Conservation (phyloP, 2,329 filamentous ascomycete genomes). For the Ophioceras dolichostomum region DNA sequence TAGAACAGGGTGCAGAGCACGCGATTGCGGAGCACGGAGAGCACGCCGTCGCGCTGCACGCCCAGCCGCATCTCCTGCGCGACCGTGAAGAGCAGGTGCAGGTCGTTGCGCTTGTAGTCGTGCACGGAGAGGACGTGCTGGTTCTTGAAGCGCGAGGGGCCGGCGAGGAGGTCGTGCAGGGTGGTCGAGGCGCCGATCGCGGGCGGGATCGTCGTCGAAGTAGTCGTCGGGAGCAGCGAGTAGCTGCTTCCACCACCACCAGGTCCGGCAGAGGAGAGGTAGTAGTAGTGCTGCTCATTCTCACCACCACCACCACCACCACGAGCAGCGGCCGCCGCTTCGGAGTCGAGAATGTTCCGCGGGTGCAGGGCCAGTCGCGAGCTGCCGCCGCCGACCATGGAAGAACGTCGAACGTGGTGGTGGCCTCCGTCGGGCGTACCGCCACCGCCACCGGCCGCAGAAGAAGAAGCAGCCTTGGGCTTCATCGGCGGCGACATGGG, state of each 20-base stretch:
- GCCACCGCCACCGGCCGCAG: conserved; percentile 19
- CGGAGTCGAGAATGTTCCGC: conserved; percentile 14
- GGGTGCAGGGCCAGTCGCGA: conserved; percentile 20
- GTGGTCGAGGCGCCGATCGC: background rate
- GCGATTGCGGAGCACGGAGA: conserved; percentile 75
- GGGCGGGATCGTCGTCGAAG: background rate
- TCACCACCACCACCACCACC: too few relatives aligned
- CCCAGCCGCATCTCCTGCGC: conserved; percentile 96
- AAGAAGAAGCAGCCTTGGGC: conserved; percentile 19
- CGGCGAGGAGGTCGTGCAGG: conserved; percentile 60
- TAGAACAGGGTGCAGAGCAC: conserved; percentile 92
- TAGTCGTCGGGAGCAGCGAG: background rate
- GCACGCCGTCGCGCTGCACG: conserved; percentile 81
- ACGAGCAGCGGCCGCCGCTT: conserved; percentile 25
- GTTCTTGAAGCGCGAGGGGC: conserved; percentile 72
- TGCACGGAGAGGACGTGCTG: conserved; percentile 85
- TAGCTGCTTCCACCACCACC: background rate
- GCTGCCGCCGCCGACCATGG: conserved; percentile 14
- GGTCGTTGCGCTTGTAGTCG: conserved; percentile 75
- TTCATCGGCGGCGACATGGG: conserved; percentile 32
- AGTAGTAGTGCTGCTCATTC: too few relatives aligned
- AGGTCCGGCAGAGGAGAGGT: background rate
- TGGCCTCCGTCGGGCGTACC: too few relatives aligned
- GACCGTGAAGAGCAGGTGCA: conserved; percentile 90
- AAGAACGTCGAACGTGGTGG: conserved; percentile 17